These are phyloP conservation scores for Colletotrichum musicola DNA, from an alignment of 2,329 filamentous ascomycete genomes.

Conservation along the genomic window DNA sequence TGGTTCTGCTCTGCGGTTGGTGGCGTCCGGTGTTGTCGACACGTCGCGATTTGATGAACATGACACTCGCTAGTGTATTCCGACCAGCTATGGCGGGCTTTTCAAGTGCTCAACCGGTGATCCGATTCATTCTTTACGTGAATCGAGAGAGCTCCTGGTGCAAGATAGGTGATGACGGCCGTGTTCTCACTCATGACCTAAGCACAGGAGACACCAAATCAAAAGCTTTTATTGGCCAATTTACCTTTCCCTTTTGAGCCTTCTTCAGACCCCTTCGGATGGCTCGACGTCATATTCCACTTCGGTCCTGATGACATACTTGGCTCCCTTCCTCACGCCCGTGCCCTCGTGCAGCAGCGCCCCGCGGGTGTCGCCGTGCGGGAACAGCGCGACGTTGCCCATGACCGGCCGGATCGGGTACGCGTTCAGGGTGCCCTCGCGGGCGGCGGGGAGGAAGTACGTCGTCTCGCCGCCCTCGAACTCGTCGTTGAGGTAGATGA, in stretches of 20 bases:
- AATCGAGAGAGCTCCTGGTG: no score
- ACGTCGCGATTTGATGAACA: no score
- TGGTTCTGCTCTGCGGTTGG: no score
- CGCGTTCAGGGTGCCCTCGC: constrained; percentile 76
- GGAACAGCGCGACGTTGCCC: constrained; percentile 77
- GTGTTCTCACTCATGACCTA: no score
- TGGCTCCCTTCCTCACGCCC: constrained; percentile 74
- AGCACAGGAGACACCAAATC: no score
- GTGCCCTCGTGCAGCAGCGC: constrained; percentile 78
- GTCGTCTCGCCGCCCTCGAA: constrained; percentile 80
- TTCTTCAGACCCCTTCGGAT: constrained; percentile 12
- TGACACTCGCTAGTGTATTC: no score
- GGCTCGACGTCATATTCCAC: constrained; percentile 75
- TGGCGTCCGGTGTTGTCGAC: no score
- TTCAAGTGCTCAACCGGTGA: no score
- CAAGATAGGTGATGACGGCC: no score
- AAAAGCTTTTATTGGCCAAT: no score
- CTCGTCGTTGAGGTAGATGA: constrained; percentile 78
- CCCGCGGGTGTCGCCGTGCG: constrained; percentile 75
- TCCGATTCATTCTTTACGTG: no score
- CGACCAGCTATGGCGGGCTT: no score
- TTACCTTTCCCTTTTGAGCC: background rate
- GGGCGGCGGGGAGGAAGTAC: constrained; percentile 74
- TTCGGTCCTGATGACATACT: constrained; percentile 79
- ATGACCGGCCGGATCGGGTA: constrained; percentile 77